These are phyloP conservation scores for Globisporangium ultimum DNA, from an alignment of 352 stramenopile genomes.

Conservation along the genomic window DNA sequence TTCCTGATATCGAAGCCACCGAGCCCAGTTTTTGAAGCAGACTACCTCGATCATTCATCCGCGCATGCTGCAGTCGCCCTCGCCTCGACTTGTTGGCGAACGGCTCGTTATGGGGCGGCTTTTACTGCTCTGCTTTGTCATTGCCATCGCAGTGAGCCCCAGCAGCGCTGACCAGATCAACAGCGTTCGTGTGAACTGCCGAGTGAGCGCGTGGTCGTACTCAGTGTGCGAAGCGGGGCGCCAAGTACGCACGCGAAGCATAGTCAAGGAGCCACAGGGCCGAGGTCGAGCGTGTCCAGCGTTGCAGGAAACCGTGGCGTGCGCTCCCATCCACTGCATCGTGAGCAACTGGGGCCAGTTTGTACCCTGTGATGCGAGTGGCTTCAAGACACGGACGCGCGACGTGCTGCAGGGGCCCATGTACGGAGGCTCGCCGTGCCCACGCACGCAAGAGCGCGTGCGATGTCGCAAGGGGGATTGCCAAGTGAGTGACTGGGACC, in stretches of 20 bases:
- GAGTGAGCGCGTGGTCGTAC: constrained; percentile 11
- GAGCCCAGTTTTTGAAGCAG: too few relatives aligned
- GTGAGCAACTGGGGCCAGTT: constrained; percentile 25
- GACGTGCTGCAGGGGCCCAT: constrained; percentile 16
- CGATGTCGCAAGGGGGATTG: constrained; percentile 27
- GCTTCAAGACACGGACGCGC: constrained; percentile 26
- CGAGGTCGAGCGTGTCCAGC: constrained; percentile 20
- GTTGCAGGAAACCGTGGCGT: constrained; percentile 22
- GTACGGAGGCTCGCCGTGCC: constrained; percentile 22
- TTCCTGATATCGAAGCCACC: too few relatives aligned
- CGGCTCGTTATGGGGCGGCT: too few relatives aligned
- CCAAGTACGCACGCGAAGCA: constrained; percentile 16
- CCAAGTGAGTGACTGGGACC: constrained; percentile 29
- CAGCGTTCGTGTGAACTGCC: not conserved
- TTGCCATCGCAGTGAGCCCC: too few relatives aligned
- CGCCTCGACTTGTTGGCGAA: too few relatives aligned
- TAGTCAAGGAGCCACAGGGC: constrained; percentile 16
- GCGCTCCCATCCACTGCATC: constrained; percentile 19
- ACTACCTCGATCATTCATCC: too few relatives aligned
- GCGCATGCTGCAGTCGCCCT: too few relatives aligned
- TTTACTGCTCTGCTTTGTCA: too few relatives aligned
- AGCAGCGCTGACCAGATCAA: not conserved
- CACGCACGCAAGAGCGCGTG: constrained; percentile 17
- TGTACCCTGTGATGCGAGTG: constrained; percentile 18
- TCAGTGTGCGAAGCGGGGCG: constrained; percentile 5